Percentiles rank a stretch among this genome's conserved stretches.
These are phyloP conservation scores for Kappamyces sp. DNA, from an alignment of 192 early-diverging fungal genomes.

Conservation along the genomic window DNA sequence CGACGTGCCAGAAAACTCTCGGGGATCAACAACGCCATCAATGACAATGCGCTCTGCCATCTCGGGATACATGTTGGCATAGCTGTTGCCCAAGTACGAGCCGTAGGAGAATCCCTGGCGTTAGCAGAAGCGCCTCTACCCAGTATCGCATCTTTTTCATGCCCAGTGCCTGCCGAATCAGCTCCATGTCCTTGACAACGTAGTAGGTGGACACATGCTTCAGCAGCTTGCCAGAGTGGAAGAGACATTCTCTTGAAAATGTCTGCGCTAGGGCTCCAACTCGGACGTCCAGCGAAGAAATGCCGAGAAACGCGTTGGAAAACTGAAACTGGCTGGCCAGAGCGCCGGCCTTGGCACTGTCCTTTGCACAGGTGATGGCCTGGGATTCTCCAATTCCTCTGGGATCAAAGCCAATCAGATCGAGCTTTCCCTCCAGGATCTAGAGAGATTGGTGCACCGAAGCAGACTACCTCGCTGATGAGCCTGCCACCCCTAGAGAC, in stretches of 20 bases:
- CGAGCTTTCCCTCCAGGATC: neutral
- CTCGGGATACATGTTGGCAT: conserved; percentile 49
- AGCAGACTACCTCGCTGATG: conserved; percentile 18
- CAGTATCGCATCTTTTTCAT: conserved; percentile 33
- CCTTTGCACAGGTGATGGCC: conserved; percentile 16
- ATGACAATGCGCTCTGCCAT: conserved; percentile 34
- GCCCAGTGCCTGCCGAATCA: conserved; percentile 28
- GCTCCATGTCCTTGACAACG: conserved; percentile 39
- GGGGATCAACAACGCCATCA: conserved; percentile 36
- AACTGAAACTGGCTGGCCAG: too few species aligned
- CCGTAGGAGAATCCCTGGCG: conserved; percentile 35
- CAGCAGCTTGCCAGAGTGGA: conserved; percentile 24
- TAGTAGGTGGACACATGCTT: conserved; percentile 32
- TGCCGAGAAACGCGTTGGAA: too few species aligned
- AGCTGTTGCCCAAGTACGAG: conserved; percentile 35
- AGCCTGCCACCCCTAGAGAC: conserved; percentile 11
- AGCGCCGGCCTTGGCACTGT: neutral
- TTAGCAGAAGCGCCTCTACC: neutral
- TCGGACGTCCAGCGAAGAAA: too few species aligned
- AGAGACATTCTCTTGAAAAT: conserved; percentile 11
- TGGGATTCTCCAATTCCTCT: conserved; percentile 29
- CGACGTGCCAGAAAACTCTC: conserved; percentile 14
- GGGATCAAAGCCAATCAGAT: conserved; percentile 38
- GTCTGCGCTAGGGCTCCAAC: too few species aligned
- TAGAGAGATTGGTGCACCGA: neutral